phyloP scores from a whole-genome alignment of 192 early-diverging fungal genomes.

The Coemansia sp. region DNA sequence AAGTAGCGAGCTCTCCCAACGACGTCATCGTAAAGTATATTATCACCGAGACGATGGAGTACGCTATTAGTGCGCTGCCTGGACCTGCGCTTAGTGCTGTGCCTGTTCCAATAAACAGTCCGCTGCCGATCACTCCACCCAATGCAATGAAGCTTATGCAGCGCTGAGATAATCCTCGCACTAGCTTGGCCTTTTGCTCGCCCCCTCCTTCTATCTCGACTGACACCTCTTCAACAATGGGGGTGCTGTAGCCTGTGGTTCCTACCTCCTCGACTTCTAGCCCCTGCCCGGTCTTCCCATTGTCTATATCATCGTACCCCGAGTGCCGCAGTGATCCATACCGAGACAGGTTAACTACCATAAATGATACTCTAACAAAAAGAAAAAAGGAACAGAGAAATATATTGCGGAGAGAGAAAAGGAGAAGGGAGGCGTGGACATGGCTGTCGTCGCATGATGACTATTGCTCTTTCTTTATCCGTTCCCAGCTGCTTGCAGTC shows the following conservation, averaged over 20 bases:
- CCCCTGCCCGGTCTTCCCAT: background rate
- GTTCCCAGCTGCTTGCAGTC: background rate
- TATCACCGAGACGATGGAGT: constrained; percentile 59
- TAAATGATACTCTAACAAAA: background rate
- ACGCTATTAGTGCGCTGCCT: constrained; percentile 69
- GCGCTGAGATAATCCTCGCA: constrained; percentile 19
- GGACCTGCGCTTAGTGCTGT: constrained; percentile 70
- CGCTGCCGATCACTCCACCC: constrained; percentile 72
- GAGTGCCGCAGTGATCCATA: constrained; percentile 5
- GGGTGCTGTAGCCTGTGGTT: background rate
- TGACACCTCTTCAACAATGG: background rate
- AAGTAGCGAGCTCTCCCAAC: constrained; percentile 77
- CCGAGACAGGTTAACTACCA: constrained; percentile 5
- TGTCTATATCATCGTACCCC: constrained; percentile 7
- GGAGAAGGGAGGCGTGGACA: background rate
- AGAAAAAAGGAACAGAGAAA: background rate
- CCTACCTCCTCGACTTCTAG: background rate
- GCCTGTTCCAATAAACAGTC: constrained; percentile 78
- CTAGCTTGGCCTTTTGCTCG: background rate
- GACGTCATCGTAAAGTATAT: constrained; percentile 68
- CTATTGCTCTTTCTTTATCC: background rate
- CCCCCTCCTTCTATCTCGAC: background rate
- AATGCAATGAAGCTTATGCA: constrained; percentile 65
- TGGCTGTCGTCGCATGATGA: background rate
- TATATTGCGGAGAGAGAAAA: background rate